Evolutionary conservation across 192 early-diverging fungal species (phyloP), one percentile per base, ranked within the genome.

Genomic region (Backusella liffmaniae): DNA sequence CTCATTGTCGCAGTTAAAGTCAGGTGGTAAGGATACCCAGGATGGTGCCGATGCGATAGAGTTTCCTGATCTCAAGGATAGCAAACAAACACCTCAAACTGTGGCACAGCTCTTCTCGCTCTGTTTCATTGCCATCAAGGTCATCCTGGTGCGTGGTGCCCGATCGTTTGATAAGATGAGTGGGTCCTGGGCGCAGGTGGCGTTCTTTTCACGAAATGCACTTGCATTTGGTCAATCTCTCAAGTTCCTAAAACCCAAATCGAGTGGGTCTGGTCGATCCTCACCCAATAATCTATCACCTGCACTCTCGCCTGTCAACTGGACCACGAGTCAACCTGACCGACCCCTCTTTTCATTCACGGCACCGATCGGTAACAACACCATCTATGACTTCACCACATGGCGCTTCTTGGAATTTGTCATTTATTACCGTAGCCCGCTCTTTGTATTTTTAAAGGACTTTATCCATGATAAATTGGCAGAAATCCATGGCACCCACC

Each of bases 341-440:
- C 23, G 42, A 4, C 26, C 70, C 6, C 16, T 29, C 9, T 71
- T 71, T 29, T 30, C 41, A 30, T 71, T 49, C 21, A 71, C 26
- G 30, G 70, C 70, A 46, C 44, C 70, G 0, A 30, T 49, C 16
- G 39, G 39, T 6, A 71, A 7, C 5, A 44, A 44, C 21, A 71
- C 70, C 5, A 46, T 77, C 3, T 81, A 70, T 56, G 86, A 86
- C 1, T 90, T 81, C 67, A 79, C 84, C 1, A 71, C 81, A 1
- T 90, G 88, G 88, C 77, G 84, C 1, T 85, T 90, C 66, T 77
- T 88, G 9, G 88, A 90, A 69, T 86, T 88, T 16, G 74, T 88
- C 34, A 71, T 86, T 10, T 84, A 71, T 34, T 87, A 84, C 34
- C 84, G 82, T 30, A 76, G 81, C 2, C 88, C 88, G 0, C 34